A percentile compares a stretch with the other conserved stretches of the same genome.
phyloP scores from a whole-genome alignment of 2,329 filamentous ascomycete genomes.

The Eurotiales sp. region DNA sequence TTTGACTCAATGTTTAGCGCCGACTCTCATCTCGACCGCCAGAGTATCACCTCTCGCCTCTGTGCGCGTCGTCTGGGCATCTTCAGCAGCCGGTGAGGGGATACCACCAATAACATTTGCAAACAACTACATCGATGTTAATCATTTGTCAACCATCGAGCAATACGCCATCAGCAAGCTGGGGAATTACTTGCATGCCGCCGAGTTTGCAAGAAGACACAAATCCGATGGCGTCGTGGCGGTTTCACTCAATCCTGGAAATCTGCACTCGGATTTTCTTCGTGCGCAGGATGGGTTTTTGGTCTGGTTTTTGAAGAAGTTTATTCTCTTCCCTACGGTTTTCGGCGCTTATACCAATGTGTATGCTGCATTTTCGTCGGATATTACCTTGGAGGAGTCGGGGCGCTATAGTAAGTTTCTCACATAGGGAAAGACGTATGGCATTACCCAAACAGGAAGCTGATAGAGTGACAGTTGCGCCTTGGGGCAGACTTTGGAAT shows the following conservation, averaged over 20 bases:
- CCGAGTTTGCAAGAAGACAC: constrained; percentile 28
- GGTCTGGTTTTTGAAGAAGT: not conserved
- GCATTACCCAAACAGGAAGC: too few relatives aligned
- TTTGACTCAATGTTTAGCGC: constrained; percentile 36
- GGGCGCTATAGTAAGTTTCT: too few relatives aligned
- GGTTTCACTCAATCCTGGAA: not conserved
- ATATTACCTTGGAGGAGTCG: constrained; percentile 38
- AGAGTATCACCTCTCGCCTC: constrained; percentile 20
- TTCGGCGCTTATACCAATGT: constrained; percentile 49
- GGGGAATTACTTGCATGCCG: constrained; percentile 31
- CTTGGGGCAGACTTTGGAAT: too few relatives aligned
- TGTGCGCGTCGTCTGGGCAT: constrained; percentile 25
- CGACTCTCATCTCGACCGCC: constrained; percentile 30
- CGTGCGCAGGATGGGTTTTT: not conserved
- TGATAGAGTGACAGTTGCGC: too few relatives aligned
- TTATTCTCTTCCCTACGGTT: constrained; percentile 26
- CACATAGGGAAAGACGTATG: too few relatives aligned
- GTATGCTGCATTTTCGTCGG: constrained; percentile 45
- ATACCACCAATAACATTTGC: not conserved
- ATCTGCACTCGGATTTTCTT: not conserved
- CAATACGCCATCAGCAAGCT: constrained; percentile 35
- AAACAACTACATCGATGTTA: constrained; percentile 14
- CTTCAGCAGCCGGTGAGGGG: not conserved
- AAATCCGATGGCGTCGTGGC: constrained; percentile 15
- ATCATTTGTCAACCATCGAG: too few relatives aligned